These are phyloP conservation scores for Yarrowia divulgata DNA, from an alignment of 805 yeast genomes.

Conservation along the genomic window DNA sequence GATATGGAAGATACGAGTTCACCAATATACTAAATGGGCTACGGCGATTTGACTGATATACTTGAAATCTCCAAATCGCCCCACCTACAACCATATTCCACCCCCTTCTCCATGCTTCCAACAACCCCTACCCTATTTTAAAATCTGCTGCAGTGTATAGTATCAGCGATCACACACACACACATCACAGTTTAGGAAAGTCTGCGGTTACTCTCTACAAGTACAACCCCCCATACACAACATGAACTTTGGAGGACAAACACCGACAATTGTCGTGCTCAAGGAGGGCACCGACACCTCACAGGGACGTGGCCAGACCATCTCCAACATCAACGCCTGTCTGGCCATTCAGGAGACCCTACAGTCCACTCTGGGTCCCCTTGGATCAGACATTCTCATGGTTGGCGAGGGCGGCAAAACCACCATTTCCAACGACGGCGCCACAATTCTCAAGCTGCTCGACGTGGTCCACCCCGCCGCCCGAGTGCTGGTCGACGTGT, in stretches of 20 bases:
- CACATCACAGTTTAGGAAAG: background rate
- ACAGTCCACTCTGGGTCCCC: conserved; percentile 94
- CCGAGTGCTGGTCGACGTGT: conserved; percentile 89
- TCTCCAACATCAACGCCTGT: conserved; percentile 96
- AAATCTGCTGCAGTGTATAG: conserved; percentile 7
- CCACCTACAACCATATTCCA: background rate
- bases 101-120: conserved; percentile 11
- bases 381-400: conserved; percentile 93
- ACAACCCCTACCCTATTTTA: conserved; percentile 26
- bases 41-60: background rate
- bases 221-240: background rate
- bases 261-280: conserved; percentile 97
- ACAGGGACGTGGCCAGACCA: conserved; percentile 95
- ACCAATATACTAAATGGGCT: background rate
- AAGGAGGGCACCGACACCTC: conserved; percentile 98
- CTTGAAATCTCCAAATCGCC: too few species aligned
- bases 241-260: conserved; percentile 90
- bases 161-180: background rate
- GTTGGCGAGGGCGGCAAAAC: conserved; percentile 85
- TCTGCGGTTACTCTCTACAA: background rate
- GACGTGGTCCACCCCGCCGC: conserved; percentile 99
- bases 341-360: conserved; percentile 95
- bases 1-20: background rate
- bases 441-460: conserved; percentile 87
- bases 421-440: conserved; percentile 98